Evolutionary conservation across 2,329 filamentous ascomycete species (phyloP).

Genomic region (Neopestalotiopsis sp.): DNA sequence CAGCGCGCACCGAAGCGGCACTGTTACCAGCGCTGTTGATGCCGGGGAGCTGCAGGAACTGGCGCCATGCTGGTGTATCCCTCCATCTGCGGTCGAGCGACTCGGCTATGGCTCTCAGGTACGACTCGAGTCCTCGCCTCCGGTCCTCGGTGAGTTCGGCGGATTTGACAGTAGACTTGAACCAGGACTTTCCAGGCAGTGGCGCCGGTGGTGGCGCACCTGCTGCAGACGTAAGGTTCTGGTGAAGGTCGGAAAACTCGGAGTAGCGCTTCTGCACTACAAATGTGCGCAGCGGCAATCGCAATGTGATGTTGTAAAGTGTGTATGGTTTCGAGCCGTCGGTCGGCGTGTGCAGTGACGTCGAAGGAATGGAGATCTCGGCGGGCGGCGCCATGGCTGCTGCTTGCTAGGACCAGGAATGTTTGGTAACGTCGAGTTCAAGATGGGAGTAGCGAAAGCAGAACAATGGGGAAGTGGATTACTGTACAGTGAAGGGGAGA

Average conservation of each 20-base stretch:
- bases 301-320: constrained; percentile 78
- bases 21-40: constrained; percentile 52
- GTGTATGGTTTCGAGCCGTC: constrained; percentile 71
- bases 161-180: constrained; percentile 73
- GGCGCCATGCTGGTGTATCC: constrained; percentile 72
- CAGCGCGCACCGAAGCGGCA: constrained; percentile 51
- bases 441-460: background rate
- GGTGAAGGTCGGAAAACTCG: constrained; percentile 74
- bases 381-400: constrained; percentile 64
- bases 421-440: background rate
- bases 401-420: background rate
- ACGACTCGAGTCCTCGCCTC: constrained; percentile 70
- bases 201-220: constrained; percentile 68
- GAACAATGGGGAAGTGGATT: background rate
- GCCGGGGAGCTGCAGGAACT: constrained; percentile 73
- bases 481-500: background rate
- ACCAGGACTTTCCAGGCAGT: constrained; percentile 77
- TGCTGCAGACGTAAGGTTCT: constrained; percentile 62
- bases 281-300: constrained; percentile 76
- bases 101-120: constrained; percentile 74
- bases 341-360: constrained; percentile 55
- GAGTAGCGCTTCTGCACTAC: constrained; percentile 83
- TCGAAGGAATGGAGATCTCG: constrained; percentile 72
- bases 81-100: constrained; percentile 79
- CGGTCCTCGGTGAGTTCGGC: constrained; percentile 73